Percentiles rank a stretch among this genome's conserved stretches.
These are phyloP conservation scores for Nitzschia inconspicua DNA, from an alignment of 108 stramenopile species.

Conservation along the genomic window DNA sequence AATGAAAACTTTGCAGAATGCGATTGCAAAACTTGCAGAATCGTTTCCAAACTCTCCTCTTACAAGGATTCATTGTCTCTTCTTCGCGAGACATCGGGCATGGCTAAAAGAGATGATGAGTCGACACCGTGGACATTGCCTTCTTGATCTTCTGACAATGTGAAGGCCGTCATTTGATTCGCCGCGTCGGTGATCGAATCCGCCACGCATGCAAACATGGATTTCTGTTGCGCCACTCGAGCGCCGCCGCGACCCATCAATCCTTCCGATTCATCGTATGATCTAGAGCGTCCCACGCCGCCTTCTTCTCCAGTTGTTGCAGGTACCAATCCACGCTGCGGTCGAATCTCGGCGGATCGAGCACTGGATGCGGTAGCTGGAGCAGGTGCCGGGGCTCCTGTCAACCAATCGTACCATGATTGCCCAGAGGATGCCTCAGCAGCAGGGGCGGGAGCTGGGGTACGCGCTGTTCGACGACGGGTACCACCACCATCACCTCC, in stretches of 20 bases:
- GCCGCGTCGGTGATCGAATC: slow-evolving; percentile 63
- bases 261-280: slow-evolving; percentile 36
- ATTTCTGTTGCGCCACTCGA: slow-evolving; percentile 57
- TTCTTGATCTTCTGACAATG: slow-evolving; percentile 49
- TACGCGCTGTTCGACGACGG: no score
- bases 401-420: slow-evolving; percentile 46
- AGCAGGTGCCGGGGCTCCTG: slow-evolving; percentile 15
- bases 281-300: not conserved
- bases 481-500: not conserved
- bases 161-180: slow-evolving; percentile 23
- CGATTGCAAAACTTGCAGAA: no score
- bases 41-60: not conserved
- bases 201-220: slow-evolving; percentile 75
- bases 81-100: slow-evolving; percentile 49
- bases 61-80: not conserved
- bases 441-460: no score
- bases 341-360: slow-evolving; percentile 16
- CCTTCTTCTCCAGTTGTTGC: slow-evolving; percentile 14
- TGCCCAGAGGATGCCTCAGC: not conserved
- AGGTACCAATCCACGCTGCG: slow-evolving; percentile 36
- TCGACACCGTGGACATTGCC: slow-evolving; percentile 79
- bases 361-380: slow-evolving; percentile 17
- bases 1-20: no score
- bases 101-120: slow-evolving; percentile 54
- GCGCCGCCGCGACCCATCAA: slow-evolving; percentile 50